Base-by-base conservation (phyloP, 768 basidiomycete genomes). In the Fomitopsis pulvina region DNA sequence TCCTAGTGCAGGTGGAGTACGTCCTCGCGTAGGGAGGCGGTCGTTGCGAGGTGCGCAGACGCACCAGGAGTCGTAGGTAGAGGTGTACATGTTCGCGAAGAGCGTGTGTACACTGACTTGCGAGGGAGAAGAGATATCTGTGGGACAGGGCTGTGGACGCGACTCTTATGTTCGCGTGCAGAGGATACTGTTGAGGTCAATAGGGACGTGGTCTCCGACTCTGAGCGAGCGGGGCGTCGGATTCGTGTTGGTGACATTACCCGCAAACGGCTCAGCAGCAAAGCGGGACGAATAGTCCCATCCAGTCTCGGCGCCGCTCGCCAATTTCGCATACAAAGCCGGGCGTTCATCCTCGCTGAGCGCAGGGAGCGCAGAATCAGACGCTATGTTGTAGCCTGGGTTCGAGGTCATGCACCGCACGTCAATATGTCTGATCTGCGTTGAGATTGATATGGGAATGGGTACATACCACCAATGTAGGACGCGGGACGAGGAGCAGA, bases 1-100 rank as follows among this genome's bases (percentile, higher is more conserved):
- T 95, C 87, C 92, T 92, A 96, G 66, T 81, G 72, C 8, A 96
- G 77, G 63, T 97, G 94, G 29, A 96, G 69, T 52, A 96, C 80
- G 0, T 83, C 92, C 20, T 67, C 72, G 51, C 79, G 78, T 38
- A 91, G 68, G 7, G 68, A 66, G 0, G 73, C 64, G 0, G 92
- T 90, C 2, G 76, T 72, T 20, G 71, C 58, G 16, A 65, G 70
- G 60, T 93, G 90, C 24, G 67, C 63, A 2, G 67, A 59, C 0
- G 73, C 75, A 3, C 73, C 71, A 63, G 0, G 60, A 48, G 40
- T 83, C 75, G 14, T 40, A 45, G 25, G 74, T 64, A 16, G 55
- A 45, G 10, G 66, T 71, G 58, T 87, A 91, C 2, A 92, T 71
- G 24, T 69, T 56, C 3, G 86, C 80, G 34, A 92, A 66, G 22